Evolutionary conservation across 169 alveolate genomes (phyloP).

Genomic region (Perkinsus olseni): DNA sequence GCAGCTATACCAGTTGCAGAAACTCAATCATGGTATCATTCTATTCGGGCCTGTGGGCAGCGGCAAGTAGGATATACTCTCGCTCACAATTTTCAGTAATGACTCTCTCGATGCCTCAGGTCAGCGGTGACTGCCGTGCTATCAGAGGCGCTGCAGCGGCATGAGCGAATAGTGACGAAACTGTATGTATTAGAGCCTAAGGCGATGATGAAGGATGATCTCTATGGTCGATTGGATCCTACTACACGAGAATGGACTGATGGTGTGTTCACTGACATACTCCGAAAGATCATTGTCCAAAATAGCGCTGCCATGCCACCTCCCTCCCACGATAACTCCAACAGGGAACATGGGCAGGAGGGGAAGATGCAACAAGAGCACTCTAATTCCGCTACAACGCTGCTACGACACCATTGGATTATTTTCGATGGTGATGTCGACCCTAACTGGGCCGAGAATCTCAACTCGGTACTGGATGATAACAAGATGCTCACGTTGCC

Average conservation of each 20-base stretch:
- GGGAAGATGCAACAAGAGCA: not conserved
- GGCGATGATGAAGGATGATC: constrained; percentile 83
- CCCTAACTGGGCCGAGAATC: constrained; percentile 99
- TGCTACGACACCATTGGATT: constrained; percentile 91
- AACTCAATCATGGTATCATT: constrained; percentile 91
- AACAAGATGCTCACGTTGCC: constrained; percentile 92
- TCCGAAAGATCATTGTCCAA: constrained; percentile 62
- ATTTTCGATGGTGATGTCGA: constrained; percentile 99
- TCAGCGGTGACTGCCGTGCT: not conserved
- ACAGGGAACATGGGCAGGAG: not conserved
- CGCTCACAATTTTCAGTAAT: no score
- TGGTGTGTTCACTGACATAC: constrained; percentile 91
- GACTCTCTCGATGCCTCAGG: constrained; percentile 34
- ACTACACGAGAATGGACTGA: constrained; percentile 95
- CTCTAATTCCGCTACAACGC: not conserved
- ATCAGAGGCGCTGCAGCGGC: constrained; percentile 76
- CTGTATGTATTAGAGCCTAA: constrained; percentile 84
- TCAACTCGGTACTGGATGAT: constrained; percentile 97
- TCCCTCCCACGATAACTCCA: no score
- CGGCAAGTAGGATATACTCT: constrained; percentile 65
- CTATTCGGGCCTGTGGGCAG: constrained; percentile 94
- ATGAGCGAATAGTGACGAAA: constrained; percentile 81
- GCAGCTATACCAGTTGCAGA: constrained; percentile 77
- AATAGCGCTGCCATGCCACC: not conserved
- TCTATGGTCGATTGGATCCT: constrained; percentile 86